phyloP scores from a whole-genome alignment of 495 filamentous ascomycete genomes.

The Emericellopsis terricola region DNA sequence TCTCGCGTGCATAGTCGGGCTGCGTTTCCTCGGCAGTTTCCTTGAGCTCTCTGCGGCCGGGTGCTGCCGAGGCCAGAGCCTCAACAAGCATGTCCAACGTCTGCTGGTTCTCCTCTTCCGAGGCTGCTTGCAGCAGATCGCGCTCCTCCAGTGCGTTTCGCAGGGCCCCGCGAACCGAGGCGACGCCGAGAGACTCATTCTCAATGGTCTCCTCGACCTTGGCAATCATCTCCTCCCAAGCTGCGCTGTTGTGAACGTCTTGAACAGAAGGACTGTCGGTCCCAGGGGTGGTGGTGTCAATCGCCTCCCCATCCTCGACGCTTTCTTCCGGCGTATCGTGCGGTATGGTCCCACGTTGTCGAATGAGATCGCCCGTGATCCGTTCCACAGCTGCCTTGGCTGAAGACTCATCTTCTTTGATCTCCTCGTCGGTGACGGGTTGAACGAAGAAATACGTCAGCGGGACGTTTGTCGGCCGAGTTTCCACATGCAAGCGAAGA shows the following conservation, averaged over 20 bases:
- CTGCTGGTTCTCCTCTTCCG: constrained; percentile 14
- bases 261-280: background rate
- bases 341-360: background rate
- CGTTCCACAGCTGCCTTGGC: too few relatives aligned
- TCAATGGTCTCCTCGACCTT: constrained; percentile 36
- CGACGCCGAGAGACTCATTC: constrained; percentile 30
- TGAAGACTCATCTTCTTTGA: too few relatives aligned
- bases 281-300: background rate
- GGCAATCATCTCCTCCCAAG: constrained; percentile 34
- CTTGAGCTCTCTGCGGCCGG: too few relatives aligned
- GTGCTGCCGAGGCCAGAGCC: too few relatives aligned
- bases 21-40: constrained; percentile 6
- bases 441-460: constrained; percentile 85
- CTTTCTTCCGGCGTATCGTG: constrained; percentile 11
- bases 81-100: constrained; percentile 22
- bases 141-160: constrained; percentile 24
- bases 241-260: constrained; percentile 6
- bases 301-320: constrained; percentile 1
- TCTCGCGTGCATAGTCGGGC: background rate
- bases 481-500: constrained; percentile 76
- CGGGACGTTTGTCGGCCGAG: constrained; percentile 34
- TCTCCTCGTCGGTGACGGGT: constrained; percentile 55
- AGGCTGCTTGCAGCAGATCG: constrained; percentile 21
- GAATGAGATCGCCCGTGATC: too few relatives aligned
- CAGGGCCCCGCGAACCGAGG: constrained; percentile 21